Evolutionary conservation across 73 alveolate species (phyloP).

Genomic region (Durusdinium trenchii): DNA sequence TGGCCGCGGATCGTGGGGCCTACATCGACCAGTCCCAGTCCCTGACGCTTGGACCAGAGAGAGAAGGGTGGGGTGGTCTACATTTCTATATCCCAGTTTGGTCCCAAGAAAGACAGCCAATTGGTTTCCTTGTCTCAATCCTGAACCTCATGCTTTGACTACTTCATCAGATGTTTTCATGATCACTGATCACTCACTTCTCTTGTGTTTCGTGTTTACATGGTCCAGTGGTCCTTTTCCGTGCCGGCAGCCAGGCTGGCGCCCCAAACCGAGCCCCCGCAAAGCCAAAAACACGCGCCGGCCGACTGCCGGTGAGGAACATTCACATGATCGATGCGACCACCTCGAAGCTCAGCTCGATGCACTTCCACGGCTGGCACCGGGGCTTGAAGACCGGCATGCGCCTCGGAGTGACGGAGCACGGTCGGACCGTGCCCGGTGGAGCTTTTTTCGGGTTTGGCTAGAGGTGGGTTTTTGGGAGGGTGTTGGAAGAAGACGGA

Average conservation of each 20-base stretch:
- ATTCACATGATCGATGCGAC: slow-evolving; percentile 76
- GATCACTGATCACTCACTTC: no score
- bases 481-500: no score
- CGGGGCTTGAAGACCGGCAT: slow-evolving; percentile 94
- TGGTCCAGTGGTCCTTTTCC: no score
- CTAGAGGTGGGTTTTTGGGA: no score
- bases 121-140: background rate
- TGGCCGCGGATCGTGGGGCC: slow-evolving; percentile 98
- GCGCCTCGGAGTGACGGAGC: no score
- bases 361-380: slow-evolving; percentile 96
- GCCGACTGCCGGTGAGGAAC: slow-evolving; percentile 13
- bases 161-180: no score
- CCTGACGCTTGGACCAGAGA: background rate
- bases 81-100: background rate
- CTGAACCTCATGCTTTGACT: background rate
- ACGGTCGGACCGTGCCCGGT: no score
- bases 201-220: no score
- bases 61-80: background rate
- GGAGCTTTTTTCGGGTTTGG: no score
- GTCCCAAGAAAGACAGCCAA: background rate
- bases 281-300: no score
- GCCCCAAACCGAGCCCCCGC: no score
- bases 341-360: slow-evolving; percentile 87
- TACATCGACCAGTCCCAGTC: slow-evolving; percentile 96
- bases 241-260: no score